These are phyloP conservation scores for Sclerospora graminicola DNA, from an alignment of 352 stramenopile species.

Conservation along the genomic window DNA sequence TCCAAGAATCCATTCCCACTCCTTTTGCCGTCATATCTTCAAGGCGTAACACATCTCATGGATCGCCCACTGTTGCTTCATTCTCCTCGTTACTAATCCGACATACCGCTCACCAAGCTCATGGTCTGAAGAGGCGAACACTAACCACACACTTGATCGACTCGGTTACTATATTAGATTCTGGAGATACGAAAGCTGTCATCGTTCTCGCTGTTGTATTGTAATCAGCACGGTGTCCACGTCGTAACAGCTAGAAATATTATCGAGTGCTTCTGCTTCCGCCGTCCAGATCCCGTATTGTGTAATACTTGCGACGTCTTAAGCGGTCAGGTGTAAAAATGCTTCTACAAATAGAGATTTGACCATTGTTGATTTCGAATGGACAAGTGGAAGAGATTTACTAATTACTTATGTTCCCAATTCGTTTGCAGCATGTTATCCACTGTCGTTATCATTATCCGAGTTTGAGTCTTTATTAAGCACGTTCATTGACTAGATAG, in stretches of 20 bases:
- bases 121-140: slow-evolving; percentile 35
- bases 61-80: slow-evolving; percentile 16
- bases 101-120: slow-evolving; percentile 32
- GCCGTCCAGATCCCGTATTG: slow-evolving; percentile 52
- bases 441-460: slow-evolving; percentile 31
- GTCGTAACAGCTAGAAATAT: slow-evolving; percentile 72
- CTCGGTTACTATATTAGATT: slow-evolving; percentile 44
- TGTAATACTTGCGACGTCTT: slow-evolving; percentile 64
- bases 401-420: background rate
- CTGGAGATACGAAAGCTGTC: slow-evolving; percentile 51
- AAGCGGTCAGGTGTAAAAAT: slow-evolving; percentile 35
- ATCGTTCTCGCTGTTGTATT: slow-evolving; percentile 43
- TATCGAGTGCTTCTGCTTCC: slow-evolving; percentile 44
- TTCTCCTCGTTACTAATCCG: slow-evolving; percentile 23
- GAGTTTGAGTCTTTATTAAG: slow-evolving; percentile 59
- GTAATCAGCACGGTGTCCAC: slow-evolving; percentile 51
- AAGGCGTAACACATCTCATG: slow-evolving; percentile 46
- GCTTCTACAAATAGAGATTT: slow-evolving; percentile 25
- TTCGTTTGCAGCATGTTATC: background rate
- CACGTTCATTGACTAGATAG: slow-evolving; percentile 58
- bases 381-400: background rate
- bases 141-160: slow-evolving; percentile 52
- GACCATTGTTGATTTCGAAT: slow-evolving; percentile 5
- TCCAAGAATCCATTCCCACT: slow-evolving; percentile 68
- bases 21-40: slow-evolving; percentile 48